A percentile compares a stretch with the other conserved stretches of the same genome.
Conservation (phyloP, 331 rosid genomes). For the Phaseolus coccineus region DNA sequence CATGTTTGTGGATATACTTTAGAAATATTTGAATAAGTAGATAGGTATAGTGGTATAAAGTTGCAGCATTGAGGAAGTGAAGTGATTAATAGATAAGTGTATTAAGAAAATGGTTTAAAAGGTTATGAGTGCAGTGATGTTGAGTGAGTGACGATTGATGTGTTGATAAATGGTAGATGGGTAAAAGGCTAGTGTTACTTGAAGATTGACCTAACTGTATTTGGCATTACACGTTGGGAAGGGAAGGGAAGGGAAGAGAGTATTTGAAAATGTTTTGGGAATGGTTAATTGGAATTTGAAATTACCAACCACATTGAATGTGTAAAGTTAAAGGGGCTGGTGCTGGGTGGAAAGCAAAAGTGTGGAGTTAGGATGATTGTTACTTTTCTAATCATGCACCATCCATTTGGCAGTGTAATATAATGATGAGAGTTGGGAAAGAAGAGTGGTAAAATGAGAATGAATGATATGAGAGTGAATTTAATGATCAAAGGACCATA, state of each 20-base stretch:
- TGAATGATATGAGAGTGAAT: conserved; percentile 33
- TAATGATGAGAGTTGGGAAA: conserved; percentile 48
- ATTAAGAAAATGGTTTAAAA: not conserved
- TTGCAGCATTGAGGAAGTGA: conserved; percentile 35
- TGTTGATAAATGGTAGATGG: not conserved
- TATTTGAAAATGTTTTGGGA: too few species aligned
- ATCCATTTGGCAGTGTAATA: conserved; percentile 35
- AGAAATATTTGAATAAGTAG: too few species aligned
- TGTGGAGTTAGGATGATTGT: not conserved
- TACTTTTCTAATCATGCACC: conserved; percentile 50
- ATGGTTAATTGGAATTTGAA: conserved; percentile 8
- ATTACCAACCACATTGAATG: not conserved
- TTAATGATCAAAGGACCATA: conserved; percentile 53
- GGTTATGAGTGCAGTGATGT: conserved; percentile 24
- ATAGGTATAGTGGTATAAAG: not conserved
- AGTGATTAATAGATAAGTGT: too few species aligned
- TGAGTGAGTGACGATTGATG: conserved; percentile 37
- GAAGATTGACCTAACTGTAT: too few species aligned
- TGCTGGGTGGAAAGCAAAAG: conserved; percentile 28
- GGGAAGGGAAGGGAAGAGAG: too few species aligned
- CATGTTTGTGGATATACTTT: not conserved
- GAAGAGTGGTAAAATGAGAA: conserved; percentile 50
- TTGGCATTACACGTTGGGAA: too few species aligned
- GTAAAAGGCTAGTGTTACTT: too few species aligned
- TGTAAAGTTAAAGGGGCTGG: conserved; percentile 27